Evolutionary conservation across 2,329 filamentous ascomycete species (phyloP), one percentile per base, ranked within the genome.

Genomic region (Epicoccum sorghinum): DNA sequence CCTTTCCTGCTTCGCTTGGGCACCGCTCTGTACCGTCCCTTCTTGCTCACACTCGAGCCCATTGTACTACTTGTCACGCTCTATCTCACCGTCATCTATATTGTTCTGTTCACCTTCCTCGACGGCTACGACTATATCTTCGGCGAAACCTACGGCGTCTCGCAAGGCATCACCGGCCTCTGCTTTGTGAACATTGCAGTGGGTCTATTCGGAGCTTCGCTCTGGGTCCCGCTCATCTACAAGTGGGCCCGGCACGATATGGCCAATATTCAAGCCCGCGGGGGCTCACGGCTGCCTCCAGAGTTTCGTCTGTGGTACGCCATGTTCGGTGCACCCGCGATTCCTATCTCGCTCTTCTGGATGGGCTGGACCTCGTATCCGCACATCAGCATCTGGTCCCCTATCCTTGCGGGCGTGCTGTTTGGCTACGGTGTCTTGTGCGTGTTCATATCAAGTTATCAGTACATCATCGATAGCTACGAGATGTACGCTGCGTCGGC

Each of bases 401-500:
- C 40, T 3, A 33, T 58, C 3, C 10, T 44, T 4, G 55, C 50
- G 5, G 38, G 43, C 13, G 46, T 58, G 9, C 23, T 58, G 7
- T 54, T 58, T 23, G 55, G 55, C 13, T 50, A 51, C 13, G 55
- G 50, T 6, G 42, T 54, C 3, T 14, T 58, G 7, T 51, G 50
- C 13, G 42, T 59, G 9, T 83, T 82, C 64, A 78, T 83, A 57
- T 75, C 72, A 44, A 76, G 72, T 8, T 83, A 82, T 53, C 71
- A 82, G 73, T 86, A 86, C 62, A 80, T 86, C 47, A 85, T 86
- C 52, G 82, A 86, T 59, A 76, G 75, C 8, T 86, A 85, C 60
- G 80, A 81, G 38, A 75, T 75, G 7, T 83, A 82, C 57, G 78
- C 82, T 0, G 83, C 81, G 1, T 77, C 73, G 3, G 81, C 80